These are phyloP conservation scores for Ostreobium quekettii DNA, from an alignment of 139 green algal genomes.

Conservation along the genomic window DNA sequence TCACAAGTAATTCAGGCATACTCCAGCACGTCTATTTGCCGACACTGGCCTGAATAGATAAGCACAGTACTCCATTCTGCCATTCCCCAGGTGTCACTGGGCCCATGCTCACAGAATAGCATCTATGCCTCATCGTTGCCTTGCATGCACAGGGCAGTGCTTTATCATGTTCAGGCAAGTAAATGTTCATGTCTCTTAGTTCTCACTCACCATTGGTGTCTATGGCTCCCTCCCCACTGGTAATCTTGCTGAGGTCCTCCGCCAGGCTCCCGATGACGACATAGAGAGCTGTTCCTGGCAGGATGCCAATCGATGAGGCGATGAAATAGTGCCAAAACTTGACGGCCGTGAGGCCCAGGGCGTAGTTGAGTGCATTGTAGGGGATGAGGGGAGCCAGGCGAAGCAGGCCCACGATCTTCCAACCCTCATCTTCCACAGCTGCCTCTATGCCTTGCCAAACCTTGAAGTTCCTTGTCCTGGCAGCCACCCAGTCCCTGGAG, in stretches of 20 bases:
- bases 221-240: slow-evolving; percentile 6
- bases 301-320: slow-evolving; percentile 13
- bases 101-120: background rate
- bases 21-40: background rate
- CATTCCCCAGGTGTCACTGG: background rate
- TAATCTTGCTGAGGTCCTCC: slow-evolving; percentile 9
- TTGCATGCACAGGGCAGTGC: background rate
- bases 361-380: slow-evolving; percentile 30
- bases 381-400: slow-evolving; percentile 25
- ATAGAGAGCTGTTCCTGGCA: slow-evolving; percentile 16
- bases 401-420: slow-evolving; percentile 27
- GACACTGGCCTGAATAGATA: background rate
- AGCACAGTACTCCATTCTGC: background rate
- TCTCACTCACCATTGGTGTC: background rate
- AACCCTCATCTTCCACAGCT: slow-evolving; percentile 23
- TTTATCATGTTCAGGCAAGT: background rate
- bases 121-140: background rate
- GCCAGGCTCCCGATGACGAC: slow-evolving; percentile 12
- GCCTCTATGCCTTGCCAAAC: slow-evolving; percentile 23
- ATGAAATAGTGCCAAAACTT: slow-evolving; percentile 15
- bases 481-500: slow-evolving; percentile 10
- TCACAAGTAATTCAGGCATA: no score
- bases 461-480: background rate
- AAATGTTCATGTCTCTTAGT: background rate
- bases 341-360: slow-evolving; percentile 22